phyloP scores from a whole-genome alignment of 2,329 filamentous ascomycete genomes.

The Pseudogymnoascus sp. region DNA sequence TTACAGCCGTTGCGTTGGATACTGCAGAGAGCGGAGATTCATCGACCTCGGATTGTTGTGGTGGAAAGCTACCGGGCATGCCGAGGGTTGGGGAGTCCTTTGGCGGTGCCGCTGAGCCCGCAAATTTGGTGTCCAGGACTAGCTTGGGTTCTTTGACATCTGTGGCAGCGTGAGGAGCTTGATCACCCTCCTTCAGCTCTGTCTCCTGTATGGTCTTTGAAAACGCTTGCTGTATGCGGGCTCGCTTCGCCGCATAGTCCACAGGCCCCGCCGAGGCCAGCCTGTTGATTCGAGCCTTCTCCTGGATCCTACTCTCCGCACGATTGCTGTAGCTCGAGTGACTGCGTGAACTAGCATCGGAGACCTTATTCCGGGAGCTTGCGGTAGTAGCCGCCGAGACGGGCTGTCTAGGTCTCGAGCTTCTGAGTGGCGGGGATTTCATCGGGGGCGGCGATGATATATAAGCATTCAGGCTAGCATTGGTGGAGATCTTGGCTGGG shows the following conservation, averaged over 20 bases:
- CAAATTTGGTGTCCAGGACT: conserved; percentile 11
- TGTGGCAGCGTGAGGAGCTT: neutral
- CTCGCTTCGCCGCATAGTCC: conserved; percentile 75
- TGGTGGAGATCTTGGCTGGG: conserved; percentile 19
- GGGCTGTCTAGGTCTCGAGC: conserved; percentile 72
- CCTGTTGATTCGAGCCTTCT: conserved; percentile 31
- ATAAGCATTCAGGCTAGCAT: conserved; percentile 63
- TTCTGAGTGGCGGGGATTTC: conserved; percentile 70
- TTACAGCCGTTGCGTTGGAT: conserved; percentile 53
- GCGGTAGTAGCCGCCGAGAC: conserved; percentile 69
- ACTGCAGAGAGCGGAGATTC: conserved; percentile 50
- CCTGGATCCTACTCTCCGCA: conserved; percentile 25
- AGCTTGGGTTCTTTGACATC: neutral
- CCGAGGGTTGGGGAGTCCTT: conserved; percentile 59
- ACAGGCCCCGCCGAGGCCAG: conserved; percentile 64
- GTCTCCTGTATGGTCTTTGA: conserved; percentile 74
- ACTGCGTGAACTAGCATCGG: conserved; percentile 17
- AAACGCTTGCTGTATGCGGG: conserved; percentile 78
- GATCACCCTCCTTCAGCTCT: conserved; percentile 43
- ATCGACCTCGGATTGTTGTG: conserved; percentile 32
- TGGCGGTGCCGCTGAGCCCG: conserved; percentile 12
- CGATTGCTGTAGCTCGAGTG: conserved; percentile 17
- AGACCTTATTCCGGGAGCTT: conserved; percentile 56
- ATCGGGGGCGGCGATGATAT: conserved; percentile 64
- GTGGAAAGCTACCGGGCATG: conserved; percentile 56